These are phyloP conservation scores for Actinomortierella ambigua DNA, from an alignment of 371 early-diverging fungal genomes.

Conservation along the genomic window DNA sequence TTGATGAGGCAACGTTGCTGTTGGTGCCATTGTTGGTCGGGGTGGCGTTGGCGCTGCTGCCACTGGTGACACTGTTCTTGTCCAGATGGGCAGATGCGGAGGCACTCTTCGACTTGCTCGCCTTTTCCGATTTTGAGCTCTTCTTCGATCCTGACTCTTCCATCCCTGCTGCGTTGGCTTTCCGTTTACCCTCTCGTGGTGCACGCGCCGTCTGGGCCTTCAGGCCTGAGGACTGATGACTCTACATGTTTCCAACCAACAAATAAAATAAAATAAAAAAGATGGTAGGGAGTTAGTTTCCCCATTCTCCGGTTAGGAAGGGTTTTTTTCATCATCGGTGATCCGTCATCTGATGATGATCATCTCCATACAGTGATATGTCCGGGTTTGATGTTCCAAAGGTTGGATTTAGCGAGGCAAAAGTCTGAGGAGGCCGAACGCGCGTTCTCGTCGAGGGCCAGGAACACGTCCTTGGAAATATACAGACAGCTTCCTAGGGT, in stretches of 20 bases:
- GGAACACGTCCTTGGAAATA: slow-evolving; percentile 65
- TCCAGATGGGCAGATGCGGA: too few species aligned
- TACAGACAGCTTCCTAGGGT: slow-evolving; percentile 69
- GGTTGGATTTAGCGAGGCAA: slow-evolving; percentile 59
- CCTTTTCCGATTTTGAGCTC: slow-evolving; percentile 25
- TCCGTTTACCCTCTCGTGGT: slow-evolving; percentile 40
- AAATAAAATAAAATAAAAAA: too few species aligned
- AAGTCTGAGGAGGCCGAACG: slow-evolving; percentile 72
- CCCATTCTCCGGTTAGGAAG: too few species aligned
- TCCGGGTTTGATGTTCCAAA: slow-evolving; percentile 69
- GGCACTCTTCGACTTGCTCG: slow-evolving; percentile 11
- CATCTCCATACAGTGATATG: slow-evolving; percentile 44
- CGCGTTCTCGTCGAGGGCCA: slow-evolving; percentile 63
- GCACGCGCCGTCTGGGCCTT: slow-evolving; percentile 14
- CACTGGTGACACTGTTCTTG: too few species aligned
- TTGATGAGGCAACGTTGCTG: background rate
- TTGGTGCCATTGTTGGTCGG: slow-evolving; percentile 14
- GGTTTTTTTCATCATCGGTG: background rate
- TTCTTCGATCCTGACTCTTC: slow-evolving; percentile 23
- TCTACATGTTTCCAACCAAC: slow-evolving; percentile 10
- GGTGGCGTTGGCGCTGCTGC: background rate
- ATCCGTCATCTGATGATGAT: background rate
- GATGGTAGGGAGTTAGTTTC: too few species aligned
- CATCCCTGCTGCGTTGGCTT: slow-evolving; percentile 12
- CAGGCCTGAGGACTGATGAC: slow-evolving; percentile 36